phyloP scores from a whole-genome alignment of 768 basidiomycete species.

The Rhizopogon sp. region DNA sequence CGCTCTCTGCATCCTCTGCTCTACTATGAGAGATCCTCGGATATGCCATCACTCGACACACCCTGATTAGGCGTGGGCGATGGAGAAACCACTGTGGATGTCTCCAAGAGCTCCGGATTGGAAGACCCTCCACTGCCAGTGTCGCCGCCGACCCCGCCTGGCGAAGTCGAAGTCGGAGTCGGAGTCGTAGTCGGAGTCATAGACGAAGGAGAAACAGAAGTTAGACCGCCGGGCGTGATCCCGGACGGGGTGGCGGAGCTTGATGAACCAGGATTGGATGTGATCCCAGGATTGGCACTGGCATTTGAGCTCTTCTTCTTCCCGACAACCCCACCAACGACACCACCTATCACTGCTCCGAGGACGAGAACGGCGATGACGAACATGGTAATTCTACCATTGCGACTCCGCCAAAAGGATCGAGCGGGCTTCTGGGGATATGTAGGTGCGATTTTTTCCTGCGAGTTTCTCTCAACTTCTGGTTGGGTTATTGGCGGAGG shows the following conservation, averaged over 20 bases:
- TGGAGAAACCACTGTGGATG: neutral
- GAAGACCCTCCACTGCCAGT: too few relatives aligned
- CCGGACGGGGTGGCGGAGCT: too few relatives aligned
- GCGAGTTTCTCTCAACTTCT: conserved; percentile 7
- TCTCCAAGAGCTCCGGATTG: too few relatives aligned
- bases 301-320: conserved; percentile 10
- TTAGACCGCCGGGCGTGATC: too few relatives aligned
- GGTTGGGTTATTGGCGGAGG: conserved; percentile 7
- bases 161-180: too few relatives aligned
- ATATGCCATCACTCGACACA: neutral
- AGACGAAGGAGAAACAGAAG: too few relatives aligned
- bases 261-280: neutral
- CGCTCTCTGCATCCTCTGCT: neutral
- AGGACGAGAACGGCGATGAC: conserved; percentile 37
- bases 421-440: conserved; percentile 1
- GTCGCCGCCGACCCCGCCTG: too few relatives aligned
- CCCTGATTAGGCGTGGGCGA: too few relatives aligned
- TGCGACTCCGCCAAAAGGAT: conserved; percentile 48
- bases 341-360: conserved; percentile 53
- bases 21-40: neutral
- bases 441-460: conserved; percentile 9
- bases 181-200: too few relatives aligned
- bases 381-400: conserved; percentile 35
- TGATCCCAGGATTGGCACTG: neutral
- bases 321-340: conserved; percentile 45